Evolutionary conservation across 2,329 filamentous ascomycete species (phyloP).

Genomic region (Scedosporium boydii): DNA sequence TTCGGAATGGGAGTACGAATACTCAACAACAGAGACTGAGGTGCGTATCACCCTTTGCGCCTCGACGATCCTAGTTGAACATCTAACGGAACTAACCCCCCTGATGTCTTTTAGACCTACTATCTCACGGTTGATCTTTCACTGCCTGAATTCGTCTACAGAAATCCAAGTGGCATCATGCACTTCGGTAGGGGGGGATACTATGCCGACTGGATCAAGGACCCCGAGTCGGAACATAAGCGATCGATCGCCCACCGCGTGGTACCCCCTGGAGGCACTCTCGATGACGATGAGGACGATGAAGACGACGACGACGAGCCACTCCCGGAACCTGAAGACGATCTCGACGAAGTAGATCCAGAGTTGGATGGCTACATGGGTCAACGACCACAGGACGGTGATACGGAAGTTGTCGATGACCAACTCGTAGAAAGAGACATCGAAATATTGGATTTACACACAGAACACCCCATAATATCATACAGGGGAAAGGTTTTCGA

Average conservation of each 20-base stretch:
- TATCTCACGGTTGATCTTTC: slow-evolving; percentile 56
- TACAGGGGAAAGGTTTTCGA: slow-evolving; percentile 72
- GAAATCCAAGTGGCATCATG: slow-evolving; percentile 8
- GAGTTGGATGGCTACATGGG: slow-evolving; percentile 2
- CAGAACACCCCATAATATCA: slow-evolving; percentile 64
- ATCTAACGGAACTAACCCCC: neutral
- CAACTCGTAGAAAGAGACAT: slow-evolving; percentile 33
- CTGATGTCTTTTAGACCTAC: slow-evolving; percentile 39
- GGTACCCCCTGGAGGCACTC: slow-evolving; percentile 8
- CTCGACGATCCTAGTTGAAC: neutral
- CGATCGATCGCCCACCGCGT: slow-evolving; percentile 5
- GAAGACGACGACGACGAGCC: slow-evolving; percentile 20
- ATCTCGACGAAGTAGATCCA: slow-evolving; percentile 7
- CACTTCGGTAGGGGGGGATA: slow-evolving; percentile 12
- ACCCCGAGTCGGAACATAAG: slow-evolving; percentile 8
- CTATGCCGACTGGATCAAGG: slow-evolving; percentile 18
- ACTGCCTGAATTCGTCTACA: slow-evolving; percentile 40
- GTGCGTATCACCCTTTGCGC: slow-evolving; percentile 21
- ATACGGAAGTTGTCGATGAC: slow-evolving; percentile 6
- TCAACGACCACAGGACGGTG: neutral
- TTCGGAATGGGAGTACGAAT: slow-evolving; percentile 60
- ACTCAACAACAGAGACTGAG: slow-evolving; percentile 54
- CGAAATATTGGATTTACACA: slow-evolving; percentile 78
- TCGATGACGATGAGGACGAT: slow-evolving; percentile 13
- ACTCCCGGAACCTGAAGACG: slow-evolving; percentile 24